These are phyloP conservation scores for Excoecaria agallocha DNA, from an alignment of 345 rosid genomes.

Conservation along the genomic window DNA sequence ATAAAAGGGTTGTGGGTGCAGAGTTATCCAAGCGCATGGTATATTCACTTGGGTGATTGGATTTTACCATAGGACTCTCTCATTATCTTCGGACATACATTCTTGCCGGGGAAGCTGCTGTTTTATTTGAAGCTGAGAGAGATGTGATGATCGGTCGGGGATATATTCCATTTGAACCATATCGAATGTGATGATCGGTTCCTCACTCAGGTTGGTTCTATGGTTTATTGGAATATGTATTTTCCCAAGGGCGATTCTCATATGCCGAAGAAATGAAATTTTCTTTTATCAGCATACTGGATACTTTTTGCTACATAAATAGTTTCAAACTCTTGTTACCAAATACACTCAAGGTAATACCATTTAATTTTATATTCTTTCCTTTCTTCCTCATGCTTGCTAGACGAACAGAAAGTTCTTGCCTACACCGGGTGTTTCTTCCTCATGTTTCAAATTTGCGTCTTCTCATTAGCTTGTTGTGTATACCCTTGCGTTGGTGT, in stretches of 20 bases:
- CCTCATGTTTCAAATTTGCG: too few relatives aligned
- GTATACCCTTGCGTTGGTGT: too few relatives aligned
- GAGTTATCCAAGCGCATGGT: slow-evolving; percentile 71
- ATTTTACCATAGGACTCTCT: not conserved
- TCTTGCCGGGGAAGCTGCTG: not conserved
- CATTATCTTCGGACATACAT: not conserved
- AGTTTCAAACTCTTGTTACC: too few relatives aligned
- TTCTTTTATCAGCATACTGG: not conserved
- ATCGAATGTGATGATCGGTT: not conserved
- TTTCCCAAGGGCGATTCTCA: not conserved
- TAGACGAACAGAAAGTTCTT: too few relatives aligned
- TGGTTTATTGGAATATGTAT: not conserved
- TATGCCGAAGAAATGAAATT: slow-evolving; percentile 4
- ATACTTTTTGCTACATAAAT: not conserved
- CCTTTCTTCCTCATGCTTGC: too few relatives aligned
- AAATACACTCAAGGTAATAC: too few relatives aligned
- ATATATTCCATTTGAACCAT: not conserved
- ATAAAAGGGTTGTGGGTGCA: slow-evolving; percentile 58
- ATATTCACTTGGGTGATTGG: slow-evolving; percentile 49
- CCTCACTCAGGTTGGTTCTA: not conserved
- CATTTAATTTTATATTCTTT: too few relatives aligned
- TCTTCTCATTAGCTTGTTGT: too few relatives aligned
- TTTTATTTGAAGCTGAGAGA: not conserved
- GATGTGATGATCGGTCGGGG: too few relatives aligned
- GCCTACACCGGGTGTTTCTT: too few relatives aligned